Conservation (phyloP, 2,329 filamentous ascomycete species). For the Rhynchosporium graminicola region DNA sequence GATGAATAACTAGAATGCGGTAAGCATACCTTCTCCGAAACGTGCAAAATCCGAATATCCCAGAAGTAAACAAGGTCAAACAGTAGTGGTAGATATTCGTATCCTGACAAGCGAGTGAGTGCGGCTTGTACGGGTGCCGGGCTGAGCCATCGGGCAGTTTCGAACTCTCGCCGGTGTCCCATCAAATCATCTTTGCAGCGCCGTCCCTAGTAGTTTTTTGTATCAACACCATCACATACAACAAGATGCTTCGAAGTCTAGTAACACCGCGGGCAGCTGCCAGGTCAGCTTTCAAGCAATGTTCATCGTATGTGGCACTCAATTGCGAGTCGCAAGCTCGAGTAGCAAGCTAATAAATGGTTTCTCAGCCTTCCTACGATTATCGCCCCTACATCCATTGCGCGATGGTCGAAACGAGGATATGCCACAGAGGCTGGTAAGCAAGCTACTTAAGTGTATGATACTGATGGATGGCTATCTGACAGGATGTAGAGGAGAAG, state of each 20-base stretch:
- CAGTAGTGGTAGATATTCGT: background rate
- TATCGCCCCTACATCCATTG: constrained; percentile 47
- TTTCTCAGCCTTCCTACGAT: constrained; percentile 52
- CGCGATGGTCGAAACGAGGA: constrained; percentile 59
- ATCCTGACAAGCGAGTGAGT: background rate
- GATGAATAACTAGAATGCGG: background rate
- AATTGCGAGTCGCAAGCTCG: constrained; percentile 22
- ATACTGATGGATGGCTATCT: constrained; percentile 52
- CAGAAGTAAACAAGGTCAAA: constrained; percentile 11
- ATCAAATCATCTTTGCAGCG: constrained; percentile 18
- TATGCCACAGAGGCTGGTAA: constrained; percentile 53
- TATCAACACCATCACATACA: constrained; percentile 29
- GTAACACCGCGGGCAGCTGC: constrained; percentile 60
- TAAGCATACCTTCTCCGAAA: background rate
- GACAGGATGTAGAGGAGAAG: constrained; percentile 77
- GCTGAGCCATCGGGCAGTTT: constrained; percentile 9
- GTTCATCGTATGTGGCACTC: constrained; percentile 50
- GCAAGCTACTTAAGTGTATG: constrained; percentile 40
- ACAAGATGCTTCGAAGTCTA: constrained; percentile 61
- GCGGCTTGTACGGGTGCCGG: constrained; percentile 10
- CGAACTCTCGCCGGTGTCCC: constrained; percentile 5
- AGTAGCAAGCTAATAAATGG: constrained; percentile 27
- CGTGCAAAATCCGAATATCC: constrained; percentile 2
- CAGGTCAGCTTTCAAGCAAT: constrained; percentile 56
- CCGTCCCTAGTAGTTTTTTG: constrained; percentile 16